These are phyloP conservation scores for Schizochytrium sp. DNA, from an alignment of 108 stramenopile genomes.

Conservation along the genomic window DNA sequence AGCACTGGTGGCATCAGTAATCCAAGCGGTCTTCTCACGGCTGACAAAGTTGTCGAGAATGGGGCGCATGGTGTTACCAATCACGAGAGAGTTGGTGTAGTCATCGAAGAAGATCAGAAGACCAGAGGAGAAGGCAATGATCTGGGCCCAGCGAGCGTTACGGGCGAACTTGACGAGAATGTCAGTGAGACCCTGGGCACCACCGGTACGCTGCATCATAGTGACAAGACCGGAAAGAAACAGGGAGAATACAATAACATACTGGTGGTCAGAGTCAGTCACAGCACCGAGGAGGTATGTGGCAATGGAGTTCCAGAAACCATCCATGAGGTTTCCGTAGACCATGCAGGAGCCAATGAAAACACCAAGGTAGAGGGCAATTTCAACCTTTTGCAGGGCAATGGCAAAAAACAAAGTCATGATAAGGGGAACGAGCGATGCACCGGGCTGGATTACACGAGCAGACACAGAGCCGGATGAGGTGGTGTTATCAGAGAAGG, in stretches of 20 bases:
- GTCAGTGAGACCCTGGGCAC: constrained; percentile 70
- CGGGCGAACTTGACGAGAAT: constrained; percentile 63
- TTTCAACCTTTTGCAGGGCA: constrained; percentile 70
- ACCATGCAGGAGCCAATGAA: constrained; percentile 77
- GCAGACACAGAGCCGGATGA: constrained; percentile 2
- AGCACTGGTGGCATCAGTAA: constrained; percentile 77
- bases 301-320: constrained; percentile 74
- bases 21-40: constrained; percentile 78
- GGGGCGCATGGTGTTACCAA: constrained; percentile 75
- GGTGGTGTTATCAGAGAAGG: not conserved
- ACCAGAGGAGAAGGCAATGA: constrained; percentile 69
- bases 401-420: constrained; percentile 71
- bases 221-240: constrained; percentile 77
- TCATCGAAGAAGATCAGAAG: constrained; percentile 74
- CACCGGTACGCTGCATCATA: constrained; percentile 76
- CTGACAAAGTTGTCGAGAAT: constrained; percentile 73
- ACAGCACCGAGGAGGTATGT: constrained; percentile 75
- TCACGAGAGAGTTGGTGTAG: constrained; percentile 76
- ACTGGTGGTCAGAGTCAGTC: constrained; percentile 62
- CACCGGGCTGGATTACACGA: constrained; percentile 63
- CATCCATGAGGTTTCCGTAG: constrained; percentile 66
- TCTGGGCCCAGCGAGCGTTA: constrained; percentile 69
- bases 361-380: constrained; percentile 72
- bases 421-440: constrained; percentile 73
- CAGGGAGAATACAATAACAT: constrained; percentile 73